These are phyloP conservation scores for Albugo candida DNA, from an alignment of 352 stramenopile genomes.

Conservation along the genomic window DNA sequence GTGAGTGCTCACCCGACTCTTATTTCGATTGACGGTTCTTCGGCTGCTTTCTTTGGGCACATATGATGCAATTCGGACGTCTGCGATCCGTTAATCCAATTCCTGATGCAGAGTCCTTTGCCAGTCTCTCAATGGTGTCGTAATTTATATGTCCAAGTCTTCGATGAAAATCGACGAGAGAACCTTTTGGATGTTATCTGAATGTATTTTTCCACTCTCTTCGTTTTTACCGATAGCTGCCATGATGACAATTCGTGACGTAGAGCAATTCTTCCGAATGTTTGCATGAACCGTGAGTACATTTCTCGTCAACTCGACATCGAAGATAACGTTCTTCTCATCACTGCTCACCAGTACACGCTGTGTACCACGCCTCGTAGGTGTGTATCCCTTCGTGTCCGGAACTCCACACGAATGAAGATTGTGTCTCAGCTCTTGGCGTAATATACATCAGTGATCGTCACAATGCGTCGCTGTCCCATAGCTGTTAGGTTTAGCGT, in stretches of 20 bases:
- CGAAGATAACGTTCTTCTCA: background rate
- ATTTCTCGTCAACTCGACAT: background rate
- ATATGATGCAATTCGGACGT: background rate
- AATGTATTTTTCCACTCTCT: background rate
- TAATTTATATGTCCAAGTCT: background rate
- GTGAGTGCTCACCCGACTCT: background rate
- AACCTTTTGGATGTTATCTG: background rate
- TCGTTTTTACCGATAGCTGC: background rate
- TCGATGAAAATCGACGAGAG: background rate
- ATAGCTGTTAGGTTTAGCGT: background rate
- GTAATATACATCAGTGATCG: background rate
- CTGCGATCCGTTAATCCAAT: background rate
- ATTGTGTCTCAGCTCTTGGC: background rate
- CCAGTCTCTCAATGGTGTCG: constrained; percentile 1
- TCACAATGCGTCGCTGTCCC: background rate
- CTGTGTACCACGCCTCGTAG: background rate
- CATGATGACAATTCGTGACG: too few relatives aligned
- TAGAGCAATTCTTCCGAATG: background rate
- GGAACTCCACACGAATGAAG: background rate
- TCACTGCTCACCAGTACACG: background rate
- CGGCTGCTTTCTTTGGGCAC: background rate
- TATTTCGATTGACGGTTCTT: background rate
- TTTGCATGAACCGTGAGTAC: background rate
- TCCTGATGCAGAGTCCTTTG: background rate
- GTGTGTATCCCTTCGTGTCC: background rate